Conservation (phyloP, 306 rosid genomes). For the Parietaria judaica region DNA sequence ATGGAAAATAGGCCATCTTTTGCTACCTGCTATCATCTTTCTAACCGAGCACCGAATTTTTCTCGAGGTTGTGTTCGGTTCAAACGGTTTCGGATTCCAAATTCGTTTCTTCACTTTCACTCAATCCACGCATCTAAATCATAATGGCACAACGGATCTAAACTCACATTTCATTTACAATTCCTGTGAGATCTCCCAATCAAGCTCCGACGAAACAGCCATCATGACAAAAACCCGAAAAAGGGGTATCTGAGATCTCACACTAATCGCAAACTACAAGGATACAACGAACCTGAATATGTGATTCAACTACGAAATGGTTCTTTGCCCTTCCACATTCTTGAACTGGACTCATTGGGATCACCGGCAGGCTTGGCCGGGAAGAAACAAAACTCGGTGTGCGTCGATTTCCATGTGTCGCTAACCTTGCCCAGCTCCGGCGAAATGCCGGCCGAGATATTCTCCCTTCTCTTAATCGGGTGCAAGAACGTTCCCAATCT, state of each 20-base stretch:
- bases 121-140: neutral
- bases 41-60: no score
- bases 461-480: slow-evolving; percentile 36
- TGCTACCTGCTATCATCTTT: no score
- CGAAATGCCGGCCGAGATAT: slow-evolving; percentile 38
- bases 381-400: slow-evolving; percentile 51
- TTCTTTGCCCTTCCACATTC: slow-evolving; percentile 55
- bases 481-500: slow-evolving; percentile 59
- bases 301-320: slow-evolving; percentile 42
- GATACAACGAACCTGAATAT: slow-evolving; percentile 51
- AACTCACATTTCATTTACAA: slow-evolving; percentile 38
- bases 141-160: neutral
- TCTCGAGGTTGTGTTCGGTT: no score
- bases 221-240: slow-evolving; percentile 37
- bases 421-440: slow-evolving; percentile 38
- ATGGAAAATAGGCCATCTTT: no score
- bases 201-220: slow-evolving; percentile 42
- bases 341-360: slow-evolving; percentile 37
- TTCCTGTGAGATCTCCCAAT: slow-evolving; percentile 34
- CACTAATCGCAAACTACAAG: slow-evolving; percentile 29
- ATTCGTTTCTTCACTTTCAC: neutral
- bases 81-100: no score
- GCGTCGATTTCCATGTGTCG: slow-evolving; percentile 34
- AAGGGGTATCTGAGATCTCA: slow-evolving; percentile 33
- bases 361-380: slow-evolving; percentile 44